Conservation (phyloP, 345 rosid species). For the Balakata baccata region DNA sequence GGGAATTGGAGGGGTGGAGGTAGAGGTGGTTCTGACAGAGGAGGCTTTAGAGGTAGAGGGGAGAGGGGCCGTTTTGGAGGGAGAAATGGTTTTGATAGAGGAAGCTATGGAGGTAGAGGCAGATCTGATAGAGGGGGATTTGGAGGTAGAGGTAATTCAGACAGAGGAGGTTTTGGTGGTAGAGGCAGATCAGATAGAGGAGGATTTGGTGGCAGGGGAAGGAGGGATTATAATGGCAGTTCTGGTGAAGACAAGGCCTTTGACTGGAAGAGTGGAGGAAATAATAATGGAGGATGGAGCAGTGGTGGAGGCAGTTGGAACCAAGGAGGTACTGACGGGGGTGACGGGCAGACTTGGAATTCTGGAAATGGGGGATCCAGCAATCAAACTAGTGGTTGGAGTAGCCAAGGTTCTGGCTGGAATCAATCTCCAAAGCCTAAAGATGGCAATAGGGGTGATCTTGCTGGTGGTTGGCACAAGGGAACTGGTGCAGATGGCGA, state of each 20-base stretch:
- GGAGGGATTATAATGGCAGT: slow-evolving; percentile 26
- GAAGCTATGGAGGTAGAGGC: slow-evolving; percentile 30
- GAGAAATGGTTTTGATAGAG: slow-evolving; percentile 28
- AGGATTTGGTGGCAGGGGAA: slow-evolving; percentile 37
- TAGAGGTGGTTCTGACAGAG: slow-evolving; percentile 32
- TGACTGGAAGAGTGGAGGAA: slow-evolving; percentile 26
- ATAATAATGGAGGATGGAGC: slow-evolving; percentile 19
- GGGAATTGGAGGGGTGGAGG: slow-evolving; percentile 42
- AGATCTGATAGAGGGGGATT: slow-evolving; percentile 24
- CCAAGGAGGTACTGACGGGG: slow-evolving; percentile 21
- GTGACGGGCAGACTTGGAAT: slow-evolving; percentile 24
- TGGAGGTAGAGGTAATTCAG: slow-evolving; percentile 31
- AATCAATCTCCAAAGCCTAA: background rate
- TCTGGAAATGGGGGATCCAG: slow-evolving; percentile 30
- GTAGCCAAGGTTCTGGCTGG: slow-evolving; percentile 25
- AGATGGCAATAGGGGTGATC: slow-evolving; percentile 11
- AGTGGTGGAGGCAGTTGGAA: slow-evolving; percentile 29
- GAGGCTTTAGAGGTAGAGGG: slow-evolving; percentile 33
- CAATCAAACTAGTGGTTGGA: slow-evolving; percentile 40
- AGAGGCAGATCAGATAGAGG: slow-evolving; percentile 31
- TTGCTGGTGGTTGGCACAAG: slow-evolving; percentile 14
- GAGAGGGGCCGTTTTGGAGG: slow-evolving; percentile 28
- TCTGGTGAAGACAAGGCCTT: slow-evolving; percentile 23
- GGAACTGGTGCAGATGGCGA: background rate
- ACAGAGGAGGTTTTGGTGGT: slow-evolving; percentile 11